Conservation (phyloP, 345 rosid species). For the Eucalyptus marginata region DNA sequence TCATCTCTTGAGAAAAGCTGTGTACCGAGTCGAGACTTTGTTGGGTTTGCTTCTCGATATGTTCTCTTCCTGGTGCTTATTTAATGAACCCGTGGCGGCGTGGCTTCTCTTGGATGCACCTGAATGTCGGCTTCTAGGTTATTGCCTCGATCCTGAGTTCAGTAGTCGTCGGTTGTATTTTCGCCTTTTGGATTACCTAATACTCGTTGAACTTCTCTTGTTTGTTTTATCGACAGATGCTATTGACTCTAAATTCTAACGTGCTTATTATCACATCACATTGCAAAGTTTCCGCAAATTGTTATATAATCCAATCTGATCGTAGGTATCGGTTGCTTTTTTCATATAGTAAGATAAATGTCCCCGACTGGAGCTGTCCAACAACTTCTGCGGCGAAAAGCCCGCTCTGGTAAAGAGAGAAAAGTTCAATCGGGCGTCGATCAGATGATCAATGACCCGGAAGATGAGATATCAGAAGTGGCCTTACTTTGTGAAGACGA, state of each 20-base stretch:
- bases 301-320: not conserved
- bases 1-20: not conserved
- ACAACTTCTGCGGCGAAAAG: not conserved
- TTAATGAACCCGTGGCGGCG: not conserved
- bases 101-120: not conserved
- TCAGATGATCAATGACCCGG: not conserved
- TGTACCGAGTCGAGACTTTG: not conserved
- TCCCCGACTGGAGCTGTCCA: not conserved
- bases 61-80: not conserved
- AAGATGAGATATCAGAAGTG: not conserved
- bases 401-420: not conserved
- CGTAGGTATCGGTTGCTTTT: not conserved
- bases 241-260: not conserved
- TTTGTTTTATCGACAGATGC: not conserved
- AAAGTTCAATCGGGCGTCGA: not conserved
- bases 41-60: not conserved
- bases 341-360: not conserved
- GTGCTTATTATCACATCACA: not conserved
- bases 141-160: not conserved
- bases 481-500: not conserved
- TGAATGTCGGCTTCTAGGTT: not conserved
- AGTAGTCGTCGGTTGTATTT: not conserved
- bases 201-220: not conserved
- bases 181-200: not conserved
- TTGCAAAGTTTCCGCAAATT: not conserved